These are phyloP conservation scores for Xylaria curta DNA, from an alignment of 495 filamentous ascomycete genomes.

Conservation along the genomic window DNA sequence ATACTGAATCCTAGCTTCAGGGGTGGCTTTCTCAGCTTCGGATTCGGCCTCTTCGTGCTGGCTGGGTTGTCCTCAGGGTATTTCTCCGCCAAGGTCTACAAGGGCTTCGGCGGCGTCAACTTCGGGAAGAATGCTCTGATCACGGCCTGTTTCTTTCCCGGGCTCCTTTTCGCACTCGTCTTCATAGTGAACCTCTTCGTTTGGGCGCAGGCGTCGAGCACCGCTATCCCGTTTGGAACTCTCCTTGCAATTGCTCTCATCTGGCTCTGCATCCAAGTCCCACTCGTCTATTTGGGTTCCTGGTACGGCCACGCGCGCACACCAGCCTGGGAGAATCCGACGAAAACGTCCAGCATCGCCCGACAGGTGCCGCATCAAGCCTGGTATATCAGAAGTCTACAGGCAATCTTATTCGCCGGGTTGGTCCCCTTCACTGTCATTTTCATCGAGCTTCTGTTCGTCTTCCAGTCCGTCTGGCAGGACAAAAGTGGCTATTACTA, in stretches of 20 bases:
- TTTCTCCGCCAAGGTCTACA: constrained; percentile 83
- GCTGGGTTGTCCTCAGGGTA: constrained; percentile 93
- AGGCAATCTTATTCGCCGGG: constrained; percentile 74
- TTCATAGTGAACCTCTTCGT: constrained; percentile 92
- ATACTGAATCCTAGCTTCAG: constrained; percentile 90
- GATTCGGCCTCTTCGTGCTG: constrained; percentile 84
- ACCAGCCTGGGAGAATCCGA: constrained; percentile 82
- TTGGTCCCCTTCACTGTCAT: constrained; percentile 91
- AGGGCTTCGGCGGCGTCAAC: constrained; percentile 80
- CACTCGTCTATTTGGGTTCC: constrained; percentile 84
- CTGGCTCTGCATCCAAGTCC: constrained; percentile 90
- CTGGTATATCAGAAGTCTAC: constrained; percentile 74
- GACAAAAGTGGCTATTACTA: constrained; percentile 96
- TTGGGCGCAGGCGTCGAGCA: constrained; percentile 91
- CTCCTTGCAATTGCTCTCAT: constrained; percentile 77
- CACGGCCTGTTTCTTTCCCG: constrained; percentile 85
- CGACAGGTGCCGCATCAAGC: constrained; percentile 80
- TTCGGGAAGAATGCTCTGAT: constrained; percentile 85
- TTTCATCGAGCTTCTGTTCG: constrained; percentile 91
- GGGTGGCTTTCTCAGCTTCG: constrained; percentile 89
- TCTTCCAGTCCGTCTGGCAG: constrained; percentile 91
- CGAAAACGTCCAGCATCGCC: constrained; percentile 76
- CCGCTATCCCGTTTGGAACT: constrained; percentile 87
- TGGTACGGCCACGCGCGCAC: constrained; percentile 76
- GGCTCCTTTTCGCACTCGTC: constrained; percentile 76